Evolutionary conservation across 768 basidiomycete genomes (phyloP), one percentile per base, ranked within the genome.

Genomic region (Strobilomyces echinocephalus): DNA sequence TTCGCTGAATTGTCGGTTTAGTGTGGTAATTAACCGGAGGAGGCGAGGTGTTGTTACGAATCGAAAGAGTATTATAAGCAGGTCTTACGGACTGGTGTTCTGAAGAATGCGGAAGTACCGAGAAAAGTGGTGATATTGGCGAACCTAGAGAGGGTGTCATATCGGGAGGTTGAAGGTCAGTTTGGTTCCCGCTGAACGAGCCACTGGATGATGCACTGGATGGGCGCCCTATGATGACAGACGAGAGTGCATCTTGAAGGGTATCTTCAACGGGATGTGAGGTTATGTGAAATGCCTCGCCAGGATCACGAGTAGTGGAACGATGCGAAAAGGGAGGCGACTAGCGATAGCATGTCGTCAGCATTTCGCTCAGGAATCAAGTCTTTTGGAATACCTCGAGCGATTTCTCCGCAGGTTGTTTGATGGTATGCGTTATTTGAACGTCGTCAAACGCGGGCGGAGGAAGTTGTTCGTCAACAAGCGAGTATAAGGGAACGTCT

Each of bases 381-480:
- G 12, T 14, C 26, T 56, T 45, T 8, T n/a, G 8, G 5, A 9
- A 34, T 2, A 28, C 31, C 16, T 38, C n/a, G 4, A 14, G 31
- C 28, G 30, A 50, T 39, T 28, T 46, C 38, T 44, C 39, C 12
- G 26, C 0, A 4, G n/a, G 18, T 34, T 18, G 28, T 34, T 38
- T 36, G 20, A 50, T 10, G 18, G 11, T 26, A 42, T 38, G 33
- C 16, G 38, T 35, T 11, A 21, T 9, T 0, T 56, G 42, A 24
- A 62, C 33, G 38, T 63, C 65, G 20, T 58, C 56, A 26, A 69
- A 66, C 5, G 62, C 55, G 30, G 67, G 60, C 18, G 67, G 65
- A 28, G 64, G 64, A 20, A 49, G 52, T 31, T 59, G 51, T 3
- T 67, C 62, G 18, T 66, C 62, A 20, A 66, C 34, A 7, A 69